Evolutionary conservation across 441 rosid genomes (phyloP).

Genomic region (Pelargonium cotyledonis): DNA sequence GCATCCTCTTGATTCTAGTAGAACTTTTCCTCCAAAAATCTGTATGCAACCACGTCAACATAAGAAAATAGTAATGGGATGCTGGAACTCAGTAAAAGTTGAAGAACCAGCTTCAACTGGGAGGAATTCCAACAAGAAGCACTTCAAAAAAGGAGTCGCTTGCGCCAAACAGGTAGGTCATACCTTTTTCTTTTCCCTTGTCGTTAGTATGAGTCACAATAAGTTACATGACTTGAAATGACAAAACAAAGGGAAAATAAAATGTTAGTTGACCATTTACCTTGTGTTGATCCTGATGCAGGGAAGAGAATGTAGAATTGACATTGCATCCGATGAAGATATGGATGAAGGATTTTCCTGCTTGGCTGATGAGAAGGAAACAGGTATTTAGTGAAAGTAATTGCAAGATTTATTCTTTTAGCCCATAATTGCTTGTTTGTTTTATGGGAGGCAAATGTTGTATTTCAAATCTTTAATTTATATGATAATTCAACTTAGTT

Average conservation of each 20-base stretch:
- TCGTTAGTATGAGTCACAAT: not conserved
- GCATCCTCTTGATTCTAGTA: conserved; percentile 36
- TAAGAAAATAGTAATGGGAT: conserved; percentile 43
- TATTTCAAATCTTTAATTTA: no score
- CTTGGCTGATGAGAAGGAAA: conserved; percentile 49
- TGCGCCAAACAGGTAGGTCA: conserved; percentile 33
- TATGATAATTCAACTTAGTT: not conserved
- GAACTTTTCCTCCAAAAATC: conserved; percentile 27
- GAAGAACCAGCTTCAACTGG: conserved; percentile 23
- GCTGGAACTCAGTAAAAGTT: conserved; percentile 57
- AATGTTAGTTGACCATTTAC: not conserved
- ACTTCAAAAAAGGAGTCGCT: conserved; percentile 22
- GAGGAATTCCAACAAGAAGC: conserved; percentile 23
- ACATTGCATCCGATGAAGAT: conserved; percentile 76
- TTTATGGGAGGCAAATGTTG: not conserved
- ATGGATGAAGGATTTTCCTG: conserved; percentile 66
- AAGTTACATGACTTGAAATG: conserved; percentile 9
- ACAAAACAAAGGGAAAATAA: not conserved
- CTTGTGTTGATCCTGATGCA: conserved; percentile 28
- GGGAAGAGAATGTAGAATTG: conserved; percentile 34
- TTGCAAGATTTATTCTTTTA: not conserved
- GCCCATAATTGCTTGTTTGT: not conserved
- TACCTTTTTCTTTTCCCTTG: not conserved
- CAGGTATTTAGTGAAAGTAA: conserved; percentile 34
- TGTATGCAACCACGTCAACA: conserved; percentile 22